Conservation (phyloP, 2,329 filamentous ascomycete genomes). For the Bertia moriformis region DNA sequence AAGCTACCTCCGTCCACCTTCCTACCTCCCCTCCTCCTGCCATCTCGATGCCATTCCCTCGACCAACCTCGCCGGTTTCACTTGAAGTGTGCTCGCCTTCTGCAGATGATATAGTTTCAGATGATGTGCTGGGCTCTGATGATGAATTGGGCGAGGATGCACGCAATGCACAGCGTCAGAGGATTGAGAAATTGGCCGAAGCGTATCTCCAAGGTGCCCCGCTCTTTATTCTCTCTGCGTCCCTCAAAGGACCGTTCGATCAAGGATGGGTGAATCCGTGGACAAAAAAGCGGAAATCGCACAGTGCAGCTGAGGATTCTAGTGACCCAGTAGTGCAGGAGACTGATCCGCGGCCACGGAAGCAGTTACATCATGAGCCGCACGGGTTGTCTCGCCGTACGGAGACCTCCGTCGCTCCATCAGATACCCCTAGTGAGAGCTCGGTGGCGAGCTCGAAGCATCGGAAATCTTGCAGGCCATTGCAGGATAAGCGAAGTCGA, state of each 20-base stretch:
- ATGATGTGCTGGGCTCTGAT: constrained; percentile 17
- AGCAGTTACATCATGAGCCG: not conserved
- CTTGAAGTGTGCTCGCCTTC: constrained; percentile 15
- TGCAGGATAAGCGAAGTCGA: too few species aligned
- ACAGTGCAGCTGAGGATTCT: not conserved
- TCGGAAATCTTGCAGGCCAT: too few species aligned
- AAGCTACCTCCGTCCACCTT: too few species aligned
- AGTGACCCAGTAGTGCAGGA: constrained; percentile 7
- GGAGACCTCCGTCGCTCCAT: too few species aligned
- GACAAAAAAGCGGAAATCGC: constrained; percentile 11
- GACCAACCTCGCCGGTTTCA: constrained; percentile 14
- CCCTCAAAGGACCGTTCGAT: constrained; percentile 25
- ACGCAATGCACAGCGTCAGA: constrained; percentile 19
- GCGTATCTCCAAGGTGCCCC: constrained; percentile 23
- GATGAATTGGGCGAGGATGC: constrained; percentile 17
- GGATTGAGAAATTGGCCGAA: constrained; percentile 22
- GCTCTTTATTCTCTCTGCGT: constrained; percentile 26
- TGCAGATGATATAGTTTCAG: constrained; percentile 8
- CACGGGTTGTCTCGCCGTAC: too few species aligned
- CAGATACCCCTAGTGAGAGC: too few species aligned
- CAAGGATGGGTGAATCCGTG: constrained; percentile 28
- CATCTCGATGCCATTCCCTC: constrained; percentile 5
- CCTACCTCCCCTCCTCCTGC: not conserved
- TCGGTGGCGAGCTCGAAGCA: too few species aligned
- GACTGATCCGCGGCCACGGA: constrained; percentile 3